Evolutionary conservation across 345 rosid genomes (phyloP), one percentile per base, ranked within the genome.

Genomic region (Heritiera littoralis): DNA sequence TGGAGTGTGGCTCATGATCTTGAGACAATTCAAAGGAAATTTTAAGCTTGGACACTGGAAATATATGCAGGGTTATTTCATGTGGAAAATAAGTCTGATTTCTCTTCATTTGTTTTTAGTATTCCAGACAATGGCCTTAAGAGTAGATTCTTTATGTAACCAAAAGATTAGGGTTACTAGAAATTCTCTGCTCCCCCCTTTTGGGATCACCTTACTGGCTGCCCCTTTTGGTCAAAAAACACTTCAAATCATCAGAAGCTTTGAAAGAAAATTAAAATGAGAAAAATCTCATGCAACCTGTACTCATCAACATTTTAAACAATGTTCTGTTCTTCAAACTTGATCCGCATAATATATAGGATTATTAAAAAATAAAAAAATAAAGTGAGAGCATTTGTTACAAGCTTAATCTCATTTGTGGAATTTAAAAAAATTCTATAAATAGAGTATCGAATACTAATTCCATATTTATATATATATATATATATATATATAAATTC

Each of bases 141-240:
- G 23, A 13, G n/a, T 1, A 48, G 23, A 70, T 11, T 41, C 41
- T 41, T 65, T n/a, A n/a, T n/a, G n/a, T n/a, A n/a, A n/a, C n/a
- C n/a, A n/a, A n/a, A n/a, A n/a, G n/a, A n/a, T n/a, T n/a, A 18
- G 14, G 28, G 71, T 66, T 14, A 51, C 58, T 51, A 28, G 20
- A 49, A 71, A 3, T 71, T 51, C 32, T 40, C 51, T 40, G 66
- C 66, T 40, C 7, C 75, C 75, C 40, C 61, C 60, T 60, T 60
- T 69, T 75, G 69, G 78, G 78, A 75, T 75, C 79, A 65, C 58
- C 79, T 49, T 60, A 9, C 52, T 35, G 38, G 38, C 38, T 45
- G 41, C 56, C 46, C 23, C 52, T 75, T 75, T 59, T 65, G 79
- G 41, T 77, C 38, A 77, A 65, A 48, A 74, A 74, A 23, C 48